Evolutionary conservation across 2,329 filamentous ascomycete species (phyloP).

Genomic region (Talaromyces sp.): DNA sequence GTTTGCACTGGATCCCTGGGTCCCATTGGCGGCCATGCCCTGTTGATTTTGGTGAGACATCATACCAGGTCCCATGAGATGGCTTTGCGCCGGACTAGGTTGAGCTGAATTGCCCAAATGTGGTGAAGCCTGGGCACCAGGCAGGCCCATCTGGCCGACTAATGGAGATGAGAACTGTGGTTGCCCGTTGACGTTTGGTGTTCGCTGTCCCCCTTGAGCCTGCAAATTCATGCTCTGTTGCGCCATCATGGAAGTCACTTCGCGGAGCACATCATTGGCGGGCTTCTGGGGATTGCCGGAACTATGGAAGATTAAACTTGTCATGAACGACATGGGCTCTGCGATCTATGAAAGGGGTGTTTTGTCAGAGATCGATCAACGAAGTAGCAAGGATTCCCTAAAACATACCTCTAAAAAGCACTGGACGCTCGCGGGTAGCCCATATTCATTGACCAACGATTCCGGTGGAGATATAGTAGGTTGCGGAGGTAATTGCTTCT

Average conservation of each 20-base stretch:
- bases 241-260: constrained; percentile 5
- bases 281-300: constrained; percentile 5
- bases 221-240: constrained; percentile 24
- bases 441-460: constrained; percentile 43
- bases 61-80: constrained; percentile 47
- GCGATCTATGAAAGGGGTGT: constrained; percentile 45
- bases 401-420: constrained; percentile 56
- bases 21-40: constrained; percentile 47
- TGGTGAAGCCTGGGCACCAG: constrained; percentile 44
- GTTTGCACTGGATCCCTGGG: constrained; percentile 50
- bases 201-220: constrained; percentile 36
- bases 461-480: constrained; percentile 40
- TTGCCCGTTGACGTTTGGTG: constrained; percentile 41
- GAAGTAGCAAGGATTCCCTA: neutral
- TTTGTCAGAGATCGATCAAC: constrained; percentile 13
- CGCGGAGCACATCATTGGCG: constrained; percentile 6
- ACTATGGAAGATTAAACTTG: constrained; percentile 50
- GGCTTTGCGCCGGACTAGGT: constrained; percentile 41
- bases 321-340: constrained; percentile 62
- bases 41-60: constrained; percentile 52
- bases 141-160: constrained; percentile 48
- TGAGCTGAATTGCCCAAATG: constrained; percentile 48
- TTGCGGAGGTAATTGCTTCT: constrained; percentile 35
- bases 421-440: constrained; percentile 52
- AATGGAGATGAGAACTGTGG: constrained; percentile 55